These are phyloP conservation scores for Limonium bicolor DNA, from an alignment of 148 eudicot species.

Conservation along the genomic window DNA sequence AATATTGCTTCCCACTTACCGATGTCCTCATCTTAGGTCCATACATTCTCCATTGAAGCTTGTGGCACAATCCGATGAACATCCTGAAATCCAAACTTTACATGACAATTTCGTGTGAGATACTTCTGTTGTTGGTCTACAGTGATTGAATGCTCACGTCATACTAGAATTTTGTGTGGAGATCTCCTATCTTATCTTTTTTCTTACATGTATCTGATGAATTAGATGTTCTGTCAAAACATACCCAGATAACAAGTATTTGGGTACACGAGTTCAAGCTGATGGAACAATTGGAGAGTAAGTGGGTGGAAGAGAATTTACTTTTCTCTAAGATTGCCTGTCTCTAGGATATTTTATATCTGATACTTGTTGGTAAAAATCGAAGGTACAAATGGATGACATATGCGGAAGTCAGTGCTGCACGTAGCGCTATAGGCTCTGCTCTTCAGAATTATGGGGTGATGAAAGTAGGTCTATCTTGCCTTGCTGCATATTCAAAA, in stretches of 20 bases:
- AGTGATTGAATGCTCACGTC: no score
- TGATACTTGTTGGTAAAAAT: neutral
- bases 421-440: constrained; percentile 79
- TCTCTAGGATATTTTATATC: no score
- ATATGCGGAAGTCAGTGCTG: constrained; percentile 75
- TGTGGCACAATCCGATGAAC: constrained; percentile 48
- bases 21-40: constrained; percentile 42
- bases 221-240: constrained; percentile 79
- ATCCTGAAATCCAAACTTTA: constrained; percentile 77
- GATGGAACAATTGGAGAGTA: constrained; percentile 98
- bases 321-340: no score
- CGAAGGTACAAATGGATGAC: constrained; percentile 97
- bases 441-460: constrained; percentile 65
- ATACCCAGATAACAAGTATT: constrained; percentile 72
- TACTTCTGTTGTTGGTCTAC: no score
- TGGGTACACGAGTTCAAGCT: constrained; percentile 80
- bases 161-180: no score
- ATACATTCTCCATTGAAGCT: constrained; percentile 63
- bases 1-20: neutral
- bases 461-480: constrained; percentile 33
- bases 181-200: no score
- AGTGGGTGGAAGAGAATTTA: constrained; percentile 16
- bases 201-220: no score
- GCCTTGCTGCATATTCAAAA: no score
- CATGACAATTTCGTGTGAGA: constrained; percentile 92